Evolutionary conservation across 1,139 yeast species (phyloP).

Genomic region (Sporopachydermia cereana): DNA sequence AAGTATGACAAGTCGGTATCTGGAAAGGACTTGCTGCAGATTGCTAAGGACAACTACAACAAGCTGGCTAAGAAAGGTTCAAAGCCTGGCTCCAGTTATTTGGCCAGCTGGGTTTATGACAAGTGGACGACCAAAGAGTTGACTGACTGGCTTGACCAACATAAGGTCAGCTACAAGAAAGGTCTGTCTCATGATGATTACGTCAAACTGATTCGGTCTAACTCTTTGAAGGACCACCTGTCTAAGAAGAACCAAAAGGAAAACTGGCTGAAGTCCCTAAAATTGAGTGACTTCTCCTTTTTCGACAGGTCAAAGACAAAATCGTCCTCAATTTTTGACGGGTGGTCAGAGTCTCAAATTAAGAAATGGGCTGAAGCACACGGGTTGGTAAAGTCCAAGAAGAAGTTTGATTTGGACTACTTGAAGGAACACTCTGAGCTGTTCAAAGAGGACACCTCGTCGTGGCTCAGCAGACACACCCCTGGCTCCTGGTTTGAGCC

Average conservation of each 20-base stretch:
- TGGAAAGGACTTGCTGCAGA: slow-evolving; percentile 27
- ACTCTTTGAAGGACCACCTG: slow-evolving; percentile 29
- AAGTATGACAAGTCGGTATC: slow-evolving; percentile 22
- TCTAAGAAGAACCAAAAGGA: slow-evolving; percentile 27
- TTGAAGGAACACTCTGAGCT: slow-evolving; percentile 11
- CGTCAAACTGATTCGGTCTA: slow-evolving; percentile 30
- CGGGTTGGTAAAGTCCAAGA: slow-evolving; percentile 13
- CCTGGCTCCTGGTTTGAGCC: slow-evolving; percentile 11
- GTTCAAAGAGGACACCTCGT: slow-evolving; percentile 28
- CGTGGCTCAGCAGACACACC: slow-evolving; percentile 24
- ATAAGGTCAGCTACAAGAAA: slow-evolving; percentile 33
- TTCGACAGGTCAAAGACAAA: slow-evolving; percentile 32
- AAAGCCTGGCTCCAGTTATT: slow-evolving; percentile 33
- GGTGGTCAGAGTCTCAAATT: slow-evolving; percentile 36
- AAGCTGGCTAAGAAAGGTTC: slow-evolving; percentile 28
- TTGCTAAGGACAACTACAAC: slow-evolving; percentile 30
- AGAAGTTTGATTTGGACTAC: neutral
- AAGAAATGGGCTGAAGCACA: slow-evolving; percentile 37
- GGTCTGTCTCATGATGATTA: slow-evolving; percentile 31
- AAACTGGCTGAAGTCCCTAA: slow-evolving; percentile 29
- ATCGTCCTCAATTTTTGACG: slow-evolving; percentile 34
- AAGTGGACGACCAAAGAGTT: slow-evolving; percentile 35
- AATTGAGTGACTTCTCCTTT: slow-evolving; percentile 25
- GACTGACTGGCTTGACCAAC: slow-evolving; percentile 35
- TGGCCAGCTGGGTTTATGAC: slow-evolving; percentile 39